Evolutionary conservation across 2,329 filamentous ascomycete species (phyloP).

Genomic region (Arthrobotrys entomopaga): DNA sequence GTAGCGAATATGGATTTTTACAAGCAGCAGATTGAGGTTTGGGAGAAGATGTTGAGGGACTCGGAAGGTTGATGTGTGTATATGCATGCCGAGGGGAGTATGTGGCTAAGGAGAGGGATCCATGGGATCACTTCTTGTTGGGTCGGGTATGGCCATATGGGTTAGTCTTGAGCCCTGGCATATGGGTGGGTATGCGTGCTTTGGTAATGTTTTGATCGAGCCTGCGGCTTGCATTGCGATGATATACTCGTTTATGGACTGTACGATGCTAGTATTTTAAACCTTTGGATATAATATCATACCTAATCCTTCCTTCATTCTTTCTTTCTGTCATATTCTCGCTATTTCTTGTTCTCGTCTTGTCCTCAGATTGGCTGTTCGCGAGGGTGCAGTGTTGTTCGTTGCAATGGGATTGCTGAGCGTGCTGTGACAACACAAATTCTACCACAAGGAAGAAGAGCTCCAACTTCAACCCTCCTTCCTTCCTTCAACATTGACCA

Average conservation of each 20-base stretch:
- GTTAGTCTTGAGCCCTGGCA: too few relatives aligned
- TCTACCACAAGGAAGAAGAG: conserved; percentile 3
- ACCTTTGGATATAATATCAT: too few relatives aligned
- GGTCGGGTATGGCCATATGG: too few relatives aligned
- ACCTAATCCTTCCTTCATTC: too few relatives aligned
- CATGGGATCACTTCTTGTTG: not conserved
- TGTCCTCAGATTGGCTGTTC: too few relatives aligned
- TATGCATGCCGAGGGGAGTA: not conserved
- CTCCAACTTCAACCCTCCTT: conserved; percentile 1
- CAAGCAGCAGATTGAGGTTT: conserved; percentile 78
- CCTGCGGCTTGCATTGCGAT: conserved; percentile 9
- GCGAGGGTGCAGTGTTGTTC: not conserved
- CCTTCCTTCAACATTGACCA: not conserved
- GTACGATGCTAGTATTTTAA: conserved; percentile 3
- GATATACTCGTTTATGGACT: conserved; percentile 11
- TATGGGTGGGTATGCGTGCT: conserved; percentile 3
- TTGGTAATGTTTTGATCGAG: conserved; percentile 11
- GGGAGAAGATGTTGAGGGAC: conserved; percentile 89
- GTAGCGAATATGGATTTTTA: conserved; percentile 91
- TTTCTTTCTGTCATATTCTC: too few relatives aligned
- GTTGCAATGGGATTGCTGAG: not conserved
- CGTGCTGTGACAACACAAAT: not conserved
- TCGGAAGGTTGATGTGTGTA: conserved; percentile 71
- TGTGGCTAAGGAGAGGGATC: not conserved
- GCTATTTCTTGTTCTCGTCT: too few relatives aligned